phyloP scores from a whole-genome alignment of 2,329 filamentous ascomycete genomes.

The Curvularia spicifera region DNA sequence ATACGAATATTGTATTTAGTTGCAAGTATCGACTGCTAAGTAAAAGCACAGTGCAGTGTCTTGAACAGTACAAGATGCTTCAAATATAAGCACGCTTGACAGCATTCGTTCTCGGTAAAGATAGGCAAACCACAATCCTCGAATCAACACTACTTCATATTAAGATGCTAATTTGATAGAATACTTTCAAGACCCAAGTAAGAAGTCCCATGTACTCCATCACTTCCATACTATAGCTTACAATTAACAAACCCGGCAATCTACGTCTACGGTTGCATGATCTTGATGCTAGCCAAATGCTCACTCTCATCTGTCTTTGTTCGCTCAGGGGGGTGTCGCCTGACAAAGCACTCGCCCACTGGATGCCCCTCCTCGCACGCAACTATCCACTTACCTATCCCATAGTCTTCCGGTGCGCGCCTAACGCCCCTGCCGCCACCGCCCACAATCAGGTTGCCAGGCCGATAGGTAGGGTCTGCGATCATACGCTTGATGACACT shows the following conservation, averaged over 20 bases:
- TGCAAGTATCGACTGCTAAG: too few species aligned
- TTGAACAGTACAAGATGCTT: too few species aligned
- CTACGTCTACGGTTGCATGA: neutral
- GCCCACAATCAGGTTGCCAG: conserved; percentile 80
- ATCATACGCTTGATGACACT: conserved; percentile 77
- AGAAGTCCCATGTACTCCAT: neutral
- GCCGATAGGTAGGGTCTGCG: conserved; percentile 68
- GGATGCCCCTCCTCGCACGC: conserved; percentile 68
- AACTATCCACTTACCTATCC: conserved; percentile 76
- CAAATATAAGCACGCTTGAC: too few species aligned
- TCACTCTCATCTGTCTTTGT: conserved; percentile 14
- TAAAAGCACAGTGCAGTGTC: too few species aligned
- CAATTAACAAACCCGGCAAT: neutral
- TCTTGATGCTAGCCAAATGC: neutral
- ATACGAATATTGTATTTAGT: too few species aligned
- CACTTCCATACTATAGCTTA: neutral
- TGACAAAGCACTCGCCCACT: conserved; percentile 71
- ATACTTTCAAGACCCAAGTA: neutral
- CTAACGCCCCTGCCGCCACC: conserved; percentile 75
- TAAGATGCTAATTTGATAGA: neutral
- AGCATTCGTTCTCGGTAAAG: too few species aligned
- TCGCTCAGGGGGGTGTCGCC: conserved; percentile 35
- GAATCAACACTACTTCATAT: neutral
- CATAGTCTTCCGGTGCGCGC: conserved; percentile 64
- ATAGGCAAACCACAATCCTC: neutral